Evolutionary conservation across 106 monocot genomes (phyloP), one percentile per base, ranked within the genome.

Genomic region (Platanthera zijinensis): DNA sequence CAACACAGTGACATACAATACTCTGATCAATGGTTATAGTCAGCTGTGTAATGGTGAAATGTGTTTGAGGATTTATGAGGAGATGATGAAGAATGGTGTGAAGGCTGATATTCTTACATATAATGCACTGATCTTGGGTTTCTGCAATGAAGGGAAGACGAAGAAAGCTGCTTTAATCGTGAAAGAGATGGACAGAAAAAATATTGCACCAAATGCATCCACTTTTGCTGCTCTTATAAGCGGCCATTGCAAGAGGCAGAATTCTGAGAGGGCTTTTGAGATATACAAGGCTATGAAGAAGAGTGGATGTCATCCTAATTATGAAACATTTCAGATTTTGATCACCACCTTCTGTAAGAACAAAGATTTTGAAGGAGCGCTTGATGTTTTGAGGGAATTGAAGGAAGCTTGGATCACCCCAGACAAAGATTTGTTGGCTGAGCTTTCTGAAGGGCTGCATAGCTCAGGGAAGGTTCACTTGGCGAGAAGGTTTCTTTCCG

Each of bases 71-170:
- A 73, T 96, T 78, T 83, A 71, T 80, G 93, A 91, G 54, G 96
- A 96, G 78, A 93, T 96, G 93, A 11, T 84, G 15, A 84, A 50
- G 46, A 82, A 80, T 72, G 78, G 89, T 22, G 69, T 93, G n/a
- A 80, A 85, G 73, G 76, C 77, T 10, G 86, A 91, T 84, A 86
- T 93, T 64, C 5, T 89, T 46, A 96, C 96, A 22, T 96, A 89
- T 66, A 96, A 96, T 82, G 80, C 89, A 0, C 72, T 91, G 45
- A 96, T 96, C 50, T 68, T 78, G 48, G 96, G 93, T 51, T 80
- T 89, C 9, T 96, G 96, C 74, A 92, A 91, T 76, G 87, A 89
- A 81, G 93, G 96, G 28, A 96, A 93, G 89, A 93, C 84, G 10
- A 96, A 79, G 83, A 96, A 91, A 81, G 96, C 93, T 12, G 82